Evolutionary conservation across 2,329 filamentous ascomycete species (phyloP), one percentile per base, ranked within the genome.

Genomic region (Fusarium aywerte): DNA sequence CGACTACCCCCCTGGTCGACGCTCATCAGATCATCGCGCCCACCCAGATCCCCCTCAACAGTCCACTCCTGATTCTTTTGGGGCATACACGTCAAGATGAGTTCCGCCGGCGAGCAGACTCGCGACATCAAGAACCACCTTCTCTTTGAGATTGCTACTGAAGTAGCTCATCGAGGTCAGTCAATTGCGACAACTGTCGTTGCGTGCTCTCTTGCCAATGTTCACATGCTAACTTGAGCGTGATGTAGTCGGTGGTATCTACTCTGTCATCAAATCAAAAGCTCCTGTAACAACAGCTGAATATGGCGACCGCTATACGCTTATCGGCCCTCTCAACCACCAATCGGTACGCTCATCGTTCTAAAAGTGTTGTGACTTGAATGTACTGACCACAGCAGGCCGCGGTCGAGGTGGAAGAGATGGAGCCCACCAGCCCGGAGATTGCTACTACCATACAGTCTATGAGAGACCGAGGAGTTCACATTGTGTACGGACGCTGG

Each of bases 191-290:
- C 33, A 40, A 58, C 53, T 59, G 50, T 63, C 50, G n/a, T 62
- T 33, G 38, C 40, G 35, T 62, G 27, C n/a, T 55, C 33, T 27
- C 36, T 36, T 20, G 18, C n/a, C 20, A 50, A 44, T 36, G 39
- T 58, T 65, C 49, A 47, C 58, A 55, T 62, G 60, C 65, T 68
- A 51, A 64, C 49, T n/a, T 38, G 40, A 36, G 20, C 39, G 47
- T 54, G 36, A 58, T 16, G 18, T 58, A 96, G 96, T 99, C 65
- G 96, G 96, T 76, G 96, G 96, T 74, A 99, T 99, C 82, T 99
- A 99, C 85, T 98, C 95, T 16, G 96, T 99, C 70, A 90, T 99
- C 81, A 99, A 99, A 81, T 99, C 96, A 65, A 99, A 99, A 81
- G 95, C 96, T 35, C 95, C 96, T 49, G 96, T 98, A 65, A 98